Conservation (phyloP, 2,329 filamentous ascomycete genomes). For the Myriosclerotinia curreyana region DNA sequence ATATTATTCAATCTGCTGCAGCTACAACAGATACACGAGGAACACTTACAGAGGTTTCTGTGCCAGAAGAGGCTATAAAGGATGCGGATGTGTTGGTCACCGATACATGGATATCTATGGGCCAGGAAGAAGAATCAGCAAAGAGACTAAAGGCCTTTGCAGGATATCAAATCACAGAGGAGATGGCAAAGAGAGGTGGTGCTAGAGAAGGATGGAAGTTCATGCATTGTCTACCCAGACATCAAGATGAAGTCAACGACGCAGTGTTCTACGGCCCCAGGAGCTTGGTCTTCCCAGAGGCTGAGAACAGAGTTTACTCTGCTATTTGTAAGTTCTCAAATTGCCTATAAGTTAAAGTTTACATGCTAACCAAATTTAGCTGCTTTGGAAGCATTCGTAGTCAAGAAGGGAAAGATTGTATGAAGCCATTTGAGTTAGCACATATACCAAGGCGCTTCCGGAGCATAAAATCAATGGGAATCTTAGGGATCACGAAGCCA, state of each 20-base stretch:
- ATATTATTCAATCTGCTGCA: constrained; percentile 65
- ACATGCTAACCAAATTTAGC: constrained; percentile 45
- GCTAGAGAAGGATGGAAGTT: constrained; percentile 92
- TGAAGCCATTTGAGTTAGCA: constrained; percentile 20
- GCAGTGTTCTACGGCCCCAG: constrained; percentile 87
- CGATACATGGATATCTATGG: constrained; percentile 98
- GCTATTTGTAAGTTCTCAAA: constrained; percentile 62
- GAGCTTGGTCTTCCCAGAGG: constrained; percentile 89
- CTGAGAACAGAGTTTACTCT: constrained; percentile 91
- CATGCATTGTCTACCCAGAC: constrained; percentile 95
- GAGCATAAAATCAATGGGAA: constrained; percentile 18
- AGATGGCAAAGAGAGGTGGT: constrained; percentile 77
- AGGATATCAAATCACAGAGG: constrained; percentile 87
- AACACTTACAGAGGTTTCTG: constrained; percentile 68
- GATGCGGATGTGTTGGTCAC: constrained; percentile 88
- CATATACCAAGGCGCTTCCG: constrained; percentile 18
- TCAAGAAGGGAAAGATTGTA: constrained; percentile 81
- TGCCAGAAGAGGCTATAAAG: constrained; percentile 81
- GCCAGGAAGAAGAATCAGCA: constrained; percentile 81
- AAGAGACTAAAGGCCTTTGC: constrained; percentile 77
- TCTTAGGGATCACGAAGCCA: constrained; percentile 3
- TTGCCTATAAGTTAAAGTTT: background rate
- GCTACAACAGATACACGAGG: constrained; percentile 57
- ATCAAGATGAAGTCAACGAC: constrained; percentile 88
- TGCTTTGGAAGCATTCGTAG: constrained; percentile 82